Percentiles rank a stretch among this genome's conserved stretches.
These are phyloP conservation scores for Tetrahymena elliotti DNA, from an alignment of 73 alveolate genomes.

Conservation along the genomic window DNA sequence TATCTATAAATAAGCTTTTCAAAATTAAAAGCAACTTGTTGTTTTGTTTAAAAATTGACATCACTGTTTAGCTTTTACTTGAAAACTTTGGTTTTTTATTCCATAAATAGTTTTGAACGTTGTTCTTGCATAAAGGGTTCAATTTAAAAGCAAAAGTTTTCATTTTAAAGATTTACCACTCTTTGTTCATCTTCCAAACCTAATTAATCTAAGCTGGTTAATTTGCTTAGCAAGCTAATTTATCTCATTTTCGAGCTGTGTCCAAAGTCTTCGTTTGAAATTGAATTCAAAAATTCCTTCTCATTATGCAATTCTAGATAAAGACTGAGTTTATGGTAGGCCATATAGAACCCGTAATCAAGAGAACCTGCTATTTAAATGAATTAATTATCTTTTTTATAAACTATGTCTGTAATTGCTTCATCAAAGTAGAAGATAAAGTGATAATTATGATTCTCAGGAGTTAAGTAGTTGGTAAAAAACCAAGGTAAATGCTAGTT, in stretches of 20 bases:
- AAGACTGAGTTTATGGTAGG: not conserved
- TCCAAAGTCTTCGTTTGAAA: not conserved
- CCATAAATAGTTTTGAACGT: not conserved
- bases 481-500: not conserved
- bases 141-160: not conserved
- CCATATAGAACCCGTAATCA: not conserved
- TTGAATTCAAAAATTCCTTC: not conserved
- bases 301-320: not conserved
- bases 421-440: not conserved
- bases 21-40: not conserved
- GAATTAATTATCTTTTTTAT: not conserved
- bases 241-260: not conserved
- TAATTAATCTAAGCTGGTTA: not conserved
- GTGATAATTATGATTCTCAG: not conserved
- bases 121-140: not conserved
- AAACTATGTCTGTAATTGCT: not conserved
- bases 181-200: not conserved
- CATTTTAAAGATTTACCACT: not conserved
- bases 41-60: not conserved
- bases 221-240: not conserved
- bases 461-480: not conserved
- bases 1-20: not conserved
- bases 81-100: not conserved
- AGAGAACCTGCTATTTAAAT: not conserved
- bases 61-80: not conserved